Evolutionary conservation across 164 flowering plant genomes (phyloP).

Genomic region (Annona squamosa): DNA sequence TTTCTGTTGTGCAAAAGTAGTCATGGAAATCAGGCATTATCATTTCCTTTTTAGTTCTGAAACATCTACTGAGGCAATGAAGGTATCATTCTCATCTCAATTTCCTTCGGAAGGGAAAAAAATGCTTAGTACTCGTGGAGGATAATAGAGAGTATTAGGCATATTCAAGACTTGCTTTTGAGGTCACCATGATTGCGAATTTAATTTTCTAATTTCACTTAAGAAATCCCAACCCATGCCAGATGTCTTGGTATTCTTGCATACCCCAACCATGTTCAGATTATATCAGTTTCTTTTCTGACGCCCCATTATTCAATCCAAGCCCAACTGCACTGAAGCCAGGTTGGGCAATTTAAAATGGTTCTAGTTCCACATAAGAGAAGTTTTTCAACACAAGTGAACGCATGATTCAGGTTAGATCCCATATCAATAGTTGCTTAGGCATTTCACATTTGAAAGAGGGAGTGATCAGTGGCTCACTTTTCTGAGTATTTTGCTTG

Average conservation of each 20-base stretch:
- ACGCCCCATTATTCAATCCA: too few species aligned
- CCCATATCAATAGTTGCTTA: background rate
- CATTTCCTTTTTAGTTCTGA: background rate
- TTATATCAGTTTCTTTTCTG: too few species aligned
- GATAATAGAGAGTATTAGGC: background rate
- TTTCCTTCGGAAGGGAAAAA: too few species aligned
- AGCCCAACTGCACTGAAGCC: background rate
- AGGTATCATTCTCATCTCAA: too few species aligned
- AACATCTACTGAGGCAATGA: background rate
- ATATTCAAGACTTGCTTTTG: background rate
- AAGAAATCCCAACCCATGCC: too few species aligned
- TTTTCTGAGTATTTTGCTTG: too few species aligned
- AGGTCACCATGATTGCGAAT: background rate
- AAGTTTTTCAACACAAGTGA: background rate
- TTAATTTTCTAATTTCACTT: too few species aligned
- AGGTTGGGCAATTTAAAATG: background rate
- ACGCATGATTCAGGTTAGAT: background rate
- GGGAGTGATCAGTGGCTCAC: background rate
- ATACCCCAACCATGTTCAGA: too few species aligned
- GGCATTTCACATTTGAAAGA: background rate
- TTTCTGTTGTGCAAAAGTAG: slow-evolving; percentile 2
- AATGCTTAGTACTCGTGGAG: too few species aligned
- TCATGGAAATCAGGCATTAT: background rate
- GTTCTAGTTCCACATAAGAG: background rate
- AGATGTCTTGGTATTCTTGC: too few species aligned